Conservation (phyloP, 805 yeast genomes). For the Kurtzmaniella fragi region DNA sequence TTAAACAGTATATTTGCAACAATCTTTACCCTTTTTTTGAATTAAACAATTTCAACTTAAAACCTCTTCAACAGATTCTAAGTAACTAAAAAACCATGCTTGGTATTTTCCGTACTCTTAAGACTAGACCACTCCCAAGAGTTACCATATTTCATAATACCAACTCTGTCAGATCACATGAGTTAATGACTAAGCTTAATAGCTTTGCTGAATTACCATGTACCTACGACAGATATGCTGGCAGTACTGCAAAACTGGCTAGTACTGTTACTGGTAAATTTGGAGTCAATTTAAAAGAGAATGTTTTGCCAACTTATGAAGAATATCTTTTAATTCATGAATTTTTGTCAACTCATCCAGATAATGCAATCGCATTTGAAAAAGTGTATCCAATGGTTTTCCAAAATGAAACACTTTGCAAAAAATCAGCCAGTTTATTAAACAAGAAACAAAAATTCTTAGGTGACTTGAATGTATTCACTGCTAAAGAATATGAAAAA, state of each 20-base stretch:
- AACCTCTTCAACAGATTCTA: background rate
- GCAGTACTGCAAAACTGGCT: conserved; percentile 1
- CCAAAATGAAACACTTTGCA: conserved; percentile 9
- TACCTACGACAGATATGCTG: conserved; percentile 9
- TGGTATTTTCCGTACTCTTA: conserved; percentile 1
- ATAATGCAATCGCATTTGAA: conserved; percentile 21
- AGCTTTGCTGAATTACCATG: conserved; percentile 11
- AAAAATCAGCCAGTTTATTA: conserved; percentile 1
- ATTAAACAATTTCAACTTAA: background rate
- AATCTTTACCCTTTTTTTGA: background rate
- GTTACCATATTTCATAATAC: conserved; percentile 27
- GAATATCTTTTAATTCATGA: conserved; percentile 24
- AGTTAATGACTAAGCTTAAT: conserved; percentile 14
- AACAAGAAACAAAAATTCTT: conserved; percentile 6
- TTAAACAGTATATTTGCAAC: background rate
- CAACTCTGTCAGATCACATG: conserved; percentile 15
- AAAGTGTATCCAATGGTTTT: conserved; percentile 9
- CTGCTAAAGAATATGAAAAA: conserved; percentile 7
- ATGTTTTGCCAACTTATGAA: conserved; percentile 15
- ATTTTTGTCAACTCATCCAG: conserved; percentile 31
- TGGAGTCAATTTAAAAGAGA: conserved; percentile 12
- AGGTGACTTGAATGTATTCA: conserved; percentile 10
- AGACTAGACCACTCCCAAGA: conserved; percentile 8
- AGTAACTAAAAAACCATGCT: background rate
- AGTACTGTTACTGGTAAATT: conserved; percentile 10